These are phyloP conservation scores for Helicostylum pulchrum DNA, from an alignment of 192 early-diverging fungal species.

Conservation along the genomic window DNA sequence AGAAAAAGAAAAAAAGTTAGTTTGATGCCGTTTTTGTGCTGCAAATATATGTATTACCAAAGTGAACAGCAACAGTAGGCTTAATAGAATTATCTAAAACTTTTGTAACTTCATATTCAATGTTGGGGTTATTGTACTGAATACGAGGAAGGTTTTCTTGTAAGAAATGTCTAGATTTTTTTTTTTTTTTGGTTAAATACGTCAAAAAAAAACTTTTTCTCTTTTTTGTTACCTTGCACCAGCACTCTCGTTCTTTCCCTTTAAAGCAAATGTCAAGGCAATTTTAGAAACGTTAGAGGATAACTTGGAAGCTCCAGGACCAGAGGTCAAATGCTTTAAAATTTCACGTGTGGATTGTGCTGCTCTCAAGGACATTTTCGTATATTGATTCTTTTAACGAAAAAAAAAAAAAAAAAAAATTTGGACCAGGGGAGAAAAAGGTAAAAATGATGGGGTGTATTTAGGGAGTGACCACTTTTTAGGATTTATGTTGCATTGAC, in stretches of 20 bases:
- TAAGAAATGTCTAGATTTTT: slow-evolving; percentile 55
- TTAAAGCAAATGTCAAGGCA: slow-evolving; percentile 41
- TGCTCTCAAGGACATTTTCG: slow-evolving; percentile 25
- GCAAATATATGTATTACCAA: slow-evolving; percentile 37
- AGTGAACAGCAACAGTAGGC: slow-evolving; percentile 48
- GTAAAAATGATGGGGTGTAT: background rate
- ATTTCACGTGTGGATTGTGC: slow-evolving; percentile 28
- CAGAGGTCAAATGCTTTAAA: slow-evolving; percentile 29
- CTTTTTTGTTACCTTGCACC: slow-evolving; percentile 44
- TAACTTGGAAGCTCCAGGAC: slow-evolving; percentile 48
- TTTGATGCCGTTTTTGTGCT: background rate
- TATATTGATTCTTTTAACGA: background rate
- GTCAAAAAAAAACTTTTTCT: background rate
- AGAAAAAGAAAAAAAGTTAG: background rate
- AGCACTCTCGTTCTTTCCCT: slow-evolving; percentile 44
- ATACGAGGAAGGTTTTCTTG: slow-evolving; percentile 53
- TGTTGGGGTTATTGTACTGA: slow-evolving; percentile 52
- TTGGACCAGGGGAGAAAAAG: background rate
- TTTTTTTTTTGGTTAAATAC: background rate
- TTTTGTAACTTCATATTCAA: slow-evolving; percentile 45
- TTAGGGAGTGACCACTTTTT: background rate
- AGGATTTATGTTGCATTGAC: too few species aligned
- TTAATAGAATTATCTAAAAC: slow-evolving; percentile 36
- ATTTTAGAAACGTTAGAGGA: slow-evolving; percentile 47
- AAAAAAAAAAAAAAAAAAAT: slow-evolving; percentile 10